Conservation (phyloP, 495 filamentous ascomycete genomes). For the Daldinia vernicosa region DNA sequence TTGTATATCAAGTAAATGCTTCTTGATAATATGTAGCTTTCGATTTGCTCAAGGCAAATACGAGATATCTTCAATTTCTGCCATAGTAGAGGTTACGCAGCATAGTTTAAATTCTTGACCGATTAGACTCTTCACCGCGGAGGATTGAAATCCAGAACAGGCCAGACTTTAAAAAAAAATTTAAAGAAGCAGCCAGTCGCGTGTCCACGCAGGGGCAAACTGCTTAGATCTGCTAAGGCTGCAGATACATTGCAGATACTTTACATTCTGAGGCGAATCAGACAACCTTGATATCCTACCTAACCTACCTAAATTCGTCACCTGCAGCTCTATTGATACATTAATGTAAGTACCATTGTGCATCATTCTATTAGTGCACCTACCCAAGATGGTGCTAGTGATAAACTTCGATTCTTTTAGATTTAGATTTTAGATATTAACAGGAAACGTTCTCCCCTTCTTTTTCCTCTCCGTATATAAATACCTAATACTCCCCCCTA, state of each 20-base stretch:
- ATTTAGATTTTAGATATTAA: no score
- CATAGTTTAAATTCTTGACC: neutral
- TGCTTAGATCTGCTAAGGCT: slow-evolving; percentile 35
- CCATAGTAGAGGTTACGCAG: neutral
- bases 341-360: neutral
- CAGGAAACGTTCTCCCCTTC: neutral
- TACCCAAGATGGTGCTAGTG: slow-evolving; percentile 9
- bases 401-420: slow-evolving; percentile 10
- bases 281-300: neutral
- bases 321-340: neutral
- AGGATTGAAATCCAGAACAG: neutral
- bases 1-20: neutral
- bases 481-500: neutral
- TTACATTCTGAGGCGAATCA: slow-evolving; percentile 5
- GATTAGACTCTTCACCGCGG: neutral
- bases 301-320: neutral
- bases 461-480: neutral
- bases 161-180: neutral
- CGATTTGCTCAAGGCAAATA: neutral
- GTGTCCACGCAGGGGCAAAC: slow-evolving; percentile 24
- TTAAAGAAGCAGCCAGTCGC: slow-evolving; percentile 17
- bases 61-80: neutral
- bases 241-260: slow-evolving; percentile 10
- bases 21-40: neutral
- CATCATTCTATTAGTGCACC: slow-evolving; percentile 4